A percentile compares a stretch with the other conserved stretches of the same genome.
Evolutionary conservation across 768 basidiomycete species (phyloP).

Genomic region (Boletus sp.): DNA sequence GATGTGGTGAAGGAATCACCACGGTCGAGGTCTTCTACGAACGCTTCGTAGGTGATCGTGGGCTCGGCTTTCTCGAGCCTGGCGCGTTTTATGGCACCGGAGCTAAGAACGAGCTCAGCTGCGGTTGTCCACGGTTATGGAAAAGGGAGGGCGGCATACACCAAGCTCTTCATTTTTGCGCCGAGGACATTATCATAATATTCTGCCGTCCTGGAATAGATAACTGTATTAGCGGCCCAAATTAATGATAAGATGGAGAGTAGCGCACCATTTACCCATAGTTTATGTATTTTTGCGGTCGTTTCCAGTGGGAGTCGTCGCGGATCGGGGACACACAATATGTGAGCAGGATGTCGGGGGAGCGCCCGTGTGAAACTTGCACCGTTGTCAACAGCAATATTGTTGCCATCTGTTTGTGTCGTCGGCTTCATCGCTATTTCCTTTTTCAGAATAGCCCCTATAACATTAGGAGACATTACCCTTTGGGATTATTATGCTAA

Average conservation of each 20-base stretch:
- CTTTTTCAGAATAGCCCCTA: background rate
- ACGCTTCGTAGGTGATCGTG: slow-evolving; percentile 66
- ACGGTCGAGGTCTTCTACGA: slow-evolving; percentile 72
- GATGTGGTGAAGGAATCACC: slow-evolving; percentile 80
- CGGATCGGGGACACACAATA: background rate
- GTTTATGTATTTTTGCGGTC: slow-evolving; percentile 10
- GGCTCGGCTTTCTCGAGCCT: slow-evolving; percentile 63
- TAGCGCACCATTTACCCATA: slow-evolving; percentile 74
- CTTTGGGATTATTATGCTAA: background rate
- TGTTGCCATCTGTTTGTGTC: slow-evolving; percentile 20
- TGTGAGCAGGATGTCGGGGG: slow-evolving; percentile 13
- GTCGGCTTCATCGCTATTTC: background rate
- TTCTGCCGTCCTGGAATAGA: slow-evolving; percentile 56
- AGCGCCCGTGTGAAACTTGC: slow-evolving; percentile 21
- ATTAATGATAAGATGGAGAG: background rate
- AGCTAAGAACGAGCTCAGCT: slow-evolving; percentile 37
- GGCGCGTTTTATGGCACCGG: slow-evolving; percentile 68
- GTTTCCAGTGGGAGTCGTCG: slow-evolving; percentile 4
- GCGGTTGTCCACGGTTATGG: background rate
- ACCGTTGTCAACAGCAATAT: slow-evolving; percentile 11
- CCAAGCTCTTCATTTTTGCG: slow-evolving; percentile 70
- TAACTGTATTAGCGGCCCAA: background rate
- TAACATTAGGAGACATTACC: no score
- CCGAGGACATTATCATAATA: slow-evolving; percentile 71
- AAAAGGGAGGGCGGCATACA: slow-evolving; percentile 47